phyloP scores from a whole-genome alignment of 306 rosid genomes.

The Acacia crassicarpa region DNA sequence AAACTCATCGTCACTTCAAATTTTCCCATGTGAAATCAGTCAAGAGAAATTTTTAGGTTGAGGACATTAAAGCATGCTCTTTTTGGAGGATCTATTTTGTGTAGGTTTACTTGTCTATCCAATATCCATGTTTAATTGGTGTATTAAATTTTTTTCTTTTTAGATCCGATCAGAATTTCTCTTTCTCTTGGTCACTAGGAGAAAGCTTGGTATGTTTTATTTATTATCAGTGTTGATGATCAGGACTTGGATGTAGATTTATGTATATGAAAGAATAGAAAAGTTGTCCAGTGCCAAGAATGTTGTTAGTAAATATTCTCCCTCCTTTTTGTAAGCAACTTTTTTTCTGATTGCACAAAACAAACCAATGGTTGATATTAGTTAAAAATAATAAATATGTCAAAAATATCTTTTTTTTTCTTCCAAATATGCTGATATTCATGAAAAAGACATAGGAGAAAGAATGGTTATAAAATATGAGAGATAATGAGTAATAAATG shows the following conservation, averaged over 20 bases:
- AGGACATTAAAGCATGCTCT: not conserved
- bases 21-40: not conserved
- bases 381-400: too few relatives aligned
- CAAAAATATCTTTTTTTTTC: too few relatives aligned
- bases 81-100: not conserved
- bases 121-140: not conserved
- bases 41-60: not conserved
- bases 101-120: not conserved
- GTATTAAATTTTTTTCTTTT: not conserved
- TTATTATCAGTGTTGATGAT: constrained; percentile 16
- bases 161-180: not conserved
- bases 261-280: constrained; percentile 8
- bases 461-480: too few relatives aligned
- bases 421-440: too few relatives aligned
- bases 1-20: constrained; percentile 6
- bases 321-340: too few relatives aligned
- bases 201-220: constrained; percentile 4
- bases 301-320: not conserved
- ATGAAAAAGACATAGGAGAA: too few relatives aligned
- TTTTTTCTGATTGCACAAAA: too few relatives aligned
- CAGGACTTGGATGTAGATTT: constrained; percentile 24
- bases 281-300: not conserved
- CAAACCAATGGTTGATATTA: too few relatives aligned
- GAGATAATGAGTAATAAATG: too few relatives aligned
- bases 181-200: not conserved